Base-by-base conservation (phyloP, 768 basidiomycete genomes). In the Leccinum obscurum region DNA sequence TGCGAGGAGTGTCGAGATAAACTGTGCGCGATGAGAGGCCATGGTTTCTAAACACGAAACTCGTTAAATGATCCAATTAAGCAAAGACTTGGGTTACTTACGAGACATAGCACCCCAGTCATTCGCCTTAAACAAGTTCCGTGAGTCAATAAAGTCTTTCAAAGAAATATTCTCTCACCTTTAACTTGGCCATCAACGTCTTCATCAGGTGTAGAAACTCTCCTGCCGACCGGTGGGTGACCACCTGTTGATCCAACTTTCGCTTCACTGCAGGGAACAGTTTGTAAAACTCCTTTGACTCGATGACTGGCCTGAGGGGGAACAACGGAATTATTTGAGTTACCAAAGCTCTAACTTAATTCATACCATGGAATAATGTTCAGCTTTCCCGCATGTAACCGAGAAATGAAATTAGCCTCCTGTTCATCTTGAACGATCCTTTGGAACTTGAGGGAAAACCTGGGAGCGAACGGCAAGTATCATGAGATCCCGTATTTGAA, bases 101-200 rank as follows among this genome's bases (percentile, higher is more conserved):
- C 86, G 84, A 52, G 85, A 85, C 54, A 87, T 73, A 0, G 85
- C 77, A 15, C 84, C 83, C 86, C 86, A 87, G 61, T 87, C 86
- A 37, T 85, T 85, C 2, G 82, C 79, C 85, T 86, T 58, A 9
- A 51, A 51, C 2, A 51, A 2, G 2, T 49, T 24, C 17, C 24
- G 15, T 8, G 6, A 46, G 26, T 57, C 7, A 0, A 7, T 15
- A 46, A 20, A 22, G 1, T 17, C 15, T n/a, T 11, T 17, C 3
- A 4, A 56, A 3, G 8, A 15, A 56, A 0, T 1, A 57, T 14
- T 34, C 57, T 34, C 57, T 59, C 53, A 83, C 86, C 78, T 87
- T 87, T 44, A 87, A 65, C 59, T 87, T 88, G n/a, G 86, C 86
- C 86, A 87, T 87, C 50, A 87, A 62, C 0, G 83, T 84, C 68